These are phyloP conservation scores for Quercus phellos DNA, from an alignment of 331 rosid genomes.

Conservation along the genomic window DNA sequence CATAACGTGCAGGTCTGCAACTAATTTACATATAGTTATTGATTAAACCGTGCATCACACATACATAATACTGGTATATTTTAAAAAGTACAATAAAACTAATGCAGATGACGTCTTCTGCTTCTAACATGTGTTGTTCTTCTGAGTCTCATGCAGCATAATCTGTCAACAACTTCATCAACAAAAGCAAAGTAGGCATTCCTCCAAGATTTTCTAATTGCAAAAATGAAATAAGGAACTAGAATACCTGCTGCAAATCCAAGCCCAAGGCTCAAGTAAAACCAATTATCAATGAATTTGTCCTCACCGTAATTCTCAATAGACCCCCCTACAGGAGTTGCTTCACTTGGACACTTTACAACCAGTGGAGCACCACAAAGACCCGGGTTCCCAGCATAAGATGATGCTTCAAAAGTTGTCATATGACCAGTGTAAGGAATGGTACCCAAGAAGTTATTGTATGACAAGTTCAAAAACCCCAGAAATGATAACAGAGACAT, in stretches of 20 bases:
- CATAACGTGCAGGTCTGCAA: accelerated
- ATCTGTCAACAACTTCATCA: conserved; percentile 22
- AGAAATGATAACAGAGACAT: conserved; percentile 36
- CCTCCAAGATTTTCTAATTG: conserved; percentile 37
- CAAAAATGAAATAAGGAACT: conserved; percentile 34
- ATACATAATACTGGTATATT: too few relatives aligned
- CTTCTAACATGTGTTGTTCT: neutral
- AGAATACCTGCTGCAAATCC: conserved; percentile 43
- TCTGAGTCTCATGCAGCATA: neutral
- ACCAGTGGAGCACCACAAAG: conserved; percentile 39
- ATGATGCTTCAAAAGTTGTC: conserved; percentile 29
- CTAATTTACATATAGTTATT: too few relatives aligned
- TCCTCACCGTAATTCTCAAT: neutral
- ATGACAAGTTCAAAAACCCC: conserved; percentile 37
- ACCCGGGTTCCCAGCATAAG: conserved; percentile 37
- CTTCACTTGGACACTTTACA: conserved; percentile 21
- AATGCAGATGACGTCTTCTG: neutral
- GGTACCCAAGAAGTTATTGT: conserved; percentile 33
- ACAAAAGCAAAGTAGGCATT: conserved; percentile 26
- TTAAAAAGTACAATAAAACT: neutral
- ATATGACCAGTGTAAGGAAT: conserved; percentile 37
- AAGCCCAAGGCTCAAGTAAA: conserved; percentile 51
- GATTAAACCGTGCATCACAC: too few relatives aligned
- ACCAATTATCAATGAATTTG: conserved; percentile 32
- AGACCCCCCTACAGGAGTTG: neutral